Evolutionary conservation across 495 filamentous ascomycete genomes (phyloP), one percentile per base, ranked within the genome.

Genomic region (Aspergillus olivimuriae): DNA sequence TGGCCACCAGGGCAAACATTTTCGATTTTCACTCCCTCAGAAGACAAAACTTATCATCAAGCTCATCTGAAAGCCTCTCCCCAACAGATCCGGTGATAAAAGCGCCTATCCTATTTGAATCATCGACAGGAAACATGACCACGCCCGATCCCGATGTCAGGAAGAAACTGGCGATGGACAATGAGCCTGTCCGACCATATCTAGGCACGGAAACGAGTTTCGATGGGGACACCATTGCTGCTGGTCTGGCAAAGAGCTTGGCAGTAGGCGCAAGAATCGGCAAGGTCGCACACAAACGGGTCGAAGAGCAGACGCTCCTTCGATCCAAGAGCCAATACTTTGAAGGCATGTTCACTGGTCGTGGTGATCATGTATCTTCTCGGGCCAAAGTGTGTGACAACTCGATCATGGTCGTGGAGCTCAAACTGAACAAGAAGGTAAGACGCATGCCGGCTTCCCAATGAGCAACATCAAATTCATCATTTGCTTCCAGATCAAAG

Each of bases 381-480:
- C n/a, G n/a, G n/a, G n/a, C n/a, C n/a, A n/a, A n/a, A n/a, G n/a
- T n/a, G n/a, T n/a, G n/a, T n/a, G n/a, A n/a, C n/a, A n/a, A n/a
- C n/a, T n/a, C n/a, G n/a, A n/a, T n/a, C 40, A 76, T 95, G 41
- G 73, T 86, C 43, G 86, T 82, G 26, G 88, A 95, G 58, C 61
- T 97, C 22, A 82, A 79, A 55, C 87, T 87, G n/a, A 95, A 92
- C 58, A 77, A 80, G 26, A 85, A 82, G 58, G 88, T 90, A 70
- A n/a, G n/a, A n/a, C n/a, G n/a, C n/a, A n/a, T n/a, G n/a, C n/a
- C n/a, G n/a, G n/a, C n/a, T n/a, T n/a, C n/a, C n/a, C n/a, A n/a
- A n/a, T n/a, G n/a, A n/a, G n/a, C n/a, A n/a, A n/a, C 8, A n/a
- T 7, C 28, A 11, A n/a, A 6, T 18, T 21, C 44, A 42, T 21